Base-by-base conservation (phyloP, 2,329 filamentous ascomycete species). In the Pleurostoma richardsiae region DNA sequence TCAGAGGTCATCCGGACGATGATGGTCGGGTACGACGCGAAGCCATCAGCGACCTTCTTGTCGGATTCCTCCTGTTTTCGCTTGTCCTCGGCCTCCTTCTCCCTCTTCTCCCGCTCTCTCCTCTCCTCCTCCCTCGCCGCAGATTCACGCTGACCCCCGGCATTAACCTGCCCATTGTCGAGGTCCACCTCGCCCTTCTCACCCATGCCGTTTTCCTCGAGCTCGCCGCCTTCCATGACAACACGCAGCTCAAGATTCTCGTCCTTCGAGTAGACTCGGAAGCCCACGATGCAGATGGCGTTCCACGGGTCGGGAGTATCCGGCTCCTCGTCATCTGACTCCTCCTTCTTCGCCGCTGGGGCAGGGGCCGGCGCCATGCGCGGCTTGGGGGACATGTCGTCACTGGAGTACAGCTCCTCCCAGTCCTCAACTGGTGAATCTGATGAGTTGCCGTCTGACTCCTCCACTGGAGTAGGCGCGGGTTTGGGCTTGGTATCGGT, bases 241-340 rank as follows among this genome's bases (percentile, higher is more conserved):
- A 79, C 72, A 36, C 70, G 68, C n/a, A 81, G 61, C 59, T 79
- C 71, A 3, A 82, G 64, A 30, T 68, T 62, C 40, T 73, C 70
- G 56, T 83, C 68, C 54, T 77, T 78, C 58, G 76, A 73, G 59
- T 83, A 85, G 5, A 85, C 75, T 4, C 79, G 73, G 44, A 85
- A 65, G 0, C 82, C 80, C 0, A 85, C 73, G 19, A 83, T 76
- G 44, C 73, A 77, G 41, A 84, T 72, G 4, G 81, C 80, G 57
- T 84, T 83, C 81, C 82, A 85, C 2, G 79, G 76, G 28, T 79
- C 73, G 28, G 70, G 62, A 55, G 71, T 67, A 51, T 79, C 73
- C 42, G 41, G 38, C 49, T 75, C 76, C 47, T 81, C 77, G 52
- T 79, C 77, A 7, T 80, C 76, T 0, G 70, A 70, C 3, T 69